These are phyloP conservation scores for Chernovozyma aurita DNA, from an alignment of 1,139 yeast genomes.

Conservation along the genomic window DNA sequence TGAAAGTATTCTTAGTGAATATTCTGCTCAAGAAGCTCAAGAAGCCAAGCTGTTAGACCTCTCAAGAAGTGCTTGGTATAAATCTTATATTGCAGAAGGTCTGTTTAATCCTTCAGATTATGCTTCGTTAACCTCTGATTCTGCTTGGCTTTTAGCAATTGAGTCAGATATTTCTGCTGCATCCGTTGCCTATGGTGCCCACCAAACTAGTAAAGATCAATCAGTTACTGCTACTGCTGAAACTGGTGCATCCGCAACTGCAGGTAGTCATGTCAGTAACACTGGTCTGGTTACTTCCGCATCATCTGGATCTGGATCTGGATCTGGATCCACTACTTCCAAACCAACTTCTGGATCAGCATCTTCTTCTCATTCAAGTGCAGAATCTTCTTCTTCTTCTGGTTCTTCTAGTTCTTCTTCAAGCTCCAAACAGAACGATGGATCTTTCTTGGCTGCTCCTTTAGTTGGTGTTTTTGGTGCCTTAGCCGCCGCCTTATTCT, in stretches of 20 bases:
- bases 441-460: conserved; percentile 10
- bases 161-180: background rate
- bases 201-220: background rate
- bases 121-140: background rate
- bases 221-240: background rate
- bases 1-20: background rate
- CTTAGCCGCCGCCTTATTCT: conserved; percentile 14
- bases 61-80: background rate
- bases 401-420: conserved; percentile 2
- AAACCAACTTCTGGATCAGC: background rate
- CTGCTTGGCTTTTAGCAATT: background rate
- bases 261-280: background rate
- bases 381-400: conserved; percentile 1
- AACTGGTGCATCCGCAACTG: conserved; percentile 3
- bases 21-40: background rate
- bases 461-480: conserved; percentile 15
- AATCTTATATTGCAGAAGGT: background rate
- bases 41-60: background rate
- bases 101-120: background rate
- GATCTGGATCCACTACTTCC: background rate
- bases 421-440: conserved; percentile 8
- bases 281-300: conserved; percentile 1
- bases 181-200: background rate
- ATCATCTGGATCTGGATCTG: background rate
- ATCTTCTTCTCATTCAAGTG: conserved; percentile 1